These are phyloP conservation scores for Cryptosporidium meleagridis DNA, from an alignment of 169 alveolate genomes.

Conservation along the genomic window DNA sequence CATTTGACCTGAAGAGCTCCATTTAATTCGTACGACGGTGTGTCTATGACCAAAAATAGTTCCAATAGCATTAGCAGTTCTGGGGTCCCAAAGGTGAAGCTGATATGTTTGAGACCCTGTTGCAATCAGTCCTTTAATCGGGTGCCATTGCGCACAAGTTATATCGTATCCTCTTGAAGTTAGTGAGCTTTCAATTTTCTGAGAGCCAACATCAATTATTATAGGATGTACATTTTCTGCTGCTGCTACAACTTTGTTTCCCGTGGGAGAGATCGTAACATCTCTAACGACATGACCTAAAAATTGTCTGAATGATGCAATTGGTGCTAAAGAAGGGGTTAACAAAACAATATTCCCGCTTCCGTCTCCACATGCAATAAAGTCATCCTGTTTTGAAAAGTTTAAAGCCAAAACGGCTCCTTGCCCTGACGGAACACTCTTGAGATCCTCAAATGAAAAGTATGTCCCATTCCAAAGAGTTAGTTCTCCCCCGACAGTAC, in stretches of 20 bases:
- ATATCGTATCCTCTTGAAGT: conserved; percentile 76
- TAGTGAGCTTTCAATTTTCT: conserved; percentile 63
- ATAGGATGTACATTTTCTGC: conserved; percentile 74
- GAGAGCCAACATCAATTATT: conserved; percentile 71
- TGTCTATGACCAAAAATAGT: conserved; percentile 88
- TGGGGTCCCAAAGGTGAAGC: conserved; percentile 88
- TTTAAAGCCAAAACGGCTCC: conserved; percentile 71
- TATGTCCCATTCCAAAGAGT: conserved; percentile 88
- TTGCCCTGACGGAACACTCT: conserved; percentile 81
- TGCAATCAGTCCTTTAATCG: conserved; percentile 84
- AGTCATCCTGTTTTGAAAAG: conserved; percentile 72
- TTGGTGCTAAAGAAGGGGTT: conserved; percentile 73
- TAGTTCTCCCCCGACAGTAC: conserved; percentile 89
- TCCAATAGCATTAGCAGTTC: conserved; percentile 82
- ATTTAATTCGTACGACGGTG: conserved; percentile 79
- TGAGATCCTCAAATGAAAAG: conserved; percentile 88
- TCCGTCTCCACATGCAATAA: conserved; percentile 75
- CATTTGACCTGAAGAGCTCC: conserved; percentile 62
- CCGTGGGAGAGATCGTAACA: conserved; percentile 73
- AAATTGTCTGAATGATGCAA: conserved; percentile 70
- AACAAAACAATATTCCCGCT: conserved; percentile 64
- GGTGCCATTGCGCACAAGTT: conserved; percentile 89
- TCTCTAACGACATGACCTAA: conserved; percentile 75
- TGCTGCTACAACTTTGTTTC: conserved; percentile 71
- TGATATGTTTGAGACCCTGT: conserved; percentile 87